phyloP scores from a whole-genome alignment of 305 asterid species.

The Fraxinus floribunda region DNA sequence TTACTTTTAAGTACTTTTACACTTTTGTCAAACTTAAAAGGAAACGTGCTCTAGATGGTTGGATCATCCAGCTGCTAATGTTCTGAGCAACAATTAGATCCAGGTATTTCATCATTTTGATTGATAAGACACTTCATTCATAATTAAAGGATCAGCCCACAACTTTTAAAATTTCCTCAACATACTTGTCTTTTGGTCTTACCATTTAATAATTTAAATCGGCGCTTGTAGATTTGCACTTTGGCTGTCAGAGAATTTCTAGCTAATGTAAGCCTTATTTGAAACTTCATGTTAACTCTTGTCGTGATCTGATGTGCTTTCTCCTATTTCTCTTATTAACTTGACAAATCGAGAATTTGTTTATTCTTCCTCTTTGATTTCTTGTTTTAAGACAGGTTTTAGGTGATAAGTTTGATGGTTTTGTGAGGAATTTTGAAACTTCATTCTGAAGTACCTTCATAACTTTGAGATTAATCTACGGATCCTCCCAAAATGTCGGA shows the following conservation, averaged over 20 bases:
- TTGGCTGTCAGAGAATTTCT: slow-evolving; percentile 58
- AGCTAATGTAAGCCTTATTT: slow-evolving; percentile 40
- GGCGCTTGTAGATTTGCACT: slow-evolving; percentile 43
- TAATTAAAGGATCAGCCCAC: not conserved
- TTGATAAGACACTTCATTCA: not conserved
- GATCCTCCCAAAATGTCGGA: slow-evolving; percentile 40
- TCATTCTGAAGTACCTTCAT: slow-evolving; percentile 50
- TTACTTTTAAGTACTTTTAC: not conserved
- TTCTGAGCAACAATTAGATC: not conserved
- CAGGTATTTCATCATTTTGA: not conserved
- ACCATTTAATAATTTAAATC: slow-evolving; percentile 5
- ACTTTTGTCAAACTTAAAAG: not conserved
- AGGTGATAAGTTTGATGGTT: slow-evolving; percentile 45
- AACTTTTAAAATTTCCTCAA: not conserved
- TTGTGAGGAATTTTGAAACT: slow-evolving; percentile 47
- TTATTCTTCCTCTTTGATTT: slow-evolving; percentile 12
- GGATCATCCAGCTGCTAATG: not conserved
- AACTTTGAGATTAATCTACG: slow-evolving; percentile 59
- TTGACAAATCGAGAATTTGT: not conserved
- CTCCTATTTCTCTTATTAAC: not conserved
- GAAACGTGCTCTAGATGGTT: not conserved
- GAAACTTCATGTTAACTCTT: not conserved
- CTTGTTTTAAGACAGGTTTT: slow-evolving; percentile 56
- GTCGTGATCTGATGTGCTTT: slow-evolving; percentile 16
- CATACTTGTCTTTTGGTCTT: not conserved